Evolutionary conservation across 805 yeast genomes (phyloP).

Genomic region (Pichia deserticola): DNA sequence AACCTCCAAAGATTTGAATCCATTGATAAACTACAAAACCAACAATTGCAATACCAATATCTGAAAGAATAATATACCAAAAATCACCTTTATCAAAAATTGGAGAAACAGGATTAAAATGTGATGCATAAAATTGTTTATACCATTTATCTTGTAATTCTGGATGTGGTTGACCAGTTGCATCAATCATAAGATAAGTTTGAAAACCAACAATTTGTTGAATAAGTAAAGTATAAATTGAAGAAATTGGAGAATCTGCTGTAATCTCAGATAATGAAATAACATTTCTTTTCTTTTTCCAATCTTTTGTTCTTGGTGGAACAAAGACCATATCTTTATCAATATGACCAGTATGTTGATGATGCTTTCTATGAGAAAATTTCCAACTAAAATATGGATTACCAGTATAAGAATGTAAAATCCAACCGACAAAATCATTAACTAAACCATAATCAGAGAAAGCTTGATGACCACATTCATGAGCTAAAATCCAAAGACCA

Average conservation of each 20-base stretch:
- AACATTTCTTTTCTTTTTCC: slow-evolving; percentile 27
- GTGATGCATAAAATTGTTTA: slow-evolving; percentile 38
- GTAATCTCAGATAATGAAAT: slow-evolving; percentile 36
- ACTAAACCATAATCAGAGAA: slow-evolving; percentile 46
- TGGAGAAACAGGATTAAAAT: slow-evolving; percentile 49
- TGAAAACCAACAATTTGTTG: slow-evolving; percentile 55
- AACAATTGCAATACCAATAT: slow-evolving; percentile 44
- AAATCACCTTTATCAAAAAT: slow-evolving; percentile 46
- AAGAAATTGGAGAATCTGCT: slow-evolving; percentile 48
- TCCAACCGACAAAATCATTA: slow-evolving; percentile 55
- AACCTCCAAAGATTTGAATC: slow-evolving; percentile 40
- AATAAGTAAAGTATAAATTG: slow-evolving; percentile 36
- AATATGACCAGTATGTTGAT: slow-evolving; percentile 56
- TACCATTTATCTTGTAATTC: slow-evolving; percentile 25
- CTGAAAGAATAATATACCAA: slow-evolving; percentile 49
- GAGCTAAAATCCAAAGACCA: slow-evolving; percentile 58
- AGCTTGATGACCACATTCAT: slow-evolving; percentile 60
- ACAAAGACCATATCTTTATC: slow-evolving; percentile 54
- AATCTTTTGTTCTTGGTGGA: slow-evolving; percentile 46
- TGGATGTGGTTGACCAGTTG: slow-evolving; percentile 46
- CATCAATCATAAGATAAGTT: slow-evolving; percentile 42
- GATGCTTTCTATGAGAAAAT: slow-evolving; percentile 53
- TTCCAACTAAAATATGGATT: slow-evolving; percentile 63
- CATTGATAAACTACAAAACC: slow-evolving; percentile 43
- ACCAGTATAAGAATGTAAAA: slow-evolving; percentile 46